These are phyloP conservation scores for Globisporangium polare DNA, from an alignment of 352 stramenopile species.

Conservation along the genomic window DNA sequence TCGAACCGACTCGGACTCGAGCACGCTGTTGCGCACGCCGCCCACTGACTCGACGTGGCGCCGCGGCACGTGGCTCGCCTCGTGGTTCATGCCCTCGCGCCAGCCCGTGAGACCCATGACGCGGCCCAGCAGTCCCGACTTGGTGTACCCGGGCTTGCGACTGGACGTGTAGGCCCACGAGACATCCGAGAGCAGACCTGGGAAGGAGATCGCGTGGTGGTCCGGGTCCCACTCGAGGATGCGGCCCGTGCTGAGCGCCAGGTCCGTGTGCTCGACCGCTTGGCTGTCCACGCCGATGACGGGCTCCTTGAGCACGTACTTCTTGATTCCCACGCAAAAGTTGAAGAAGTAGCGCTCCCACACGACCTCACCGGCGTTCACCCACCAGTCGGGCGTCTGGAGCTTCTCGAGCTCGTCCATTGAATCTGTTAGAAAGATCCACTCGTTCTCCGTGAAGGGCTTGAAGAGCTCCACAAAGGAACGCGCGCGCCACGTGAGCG, in stretches of 20 bases:
- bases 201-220: conserved; percentile 87
- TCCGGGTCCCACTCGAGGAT: conserved; percentile 87
- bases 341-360: conserved; percentile 87
- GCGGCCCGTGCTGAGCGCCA: conserved; percentile 72
- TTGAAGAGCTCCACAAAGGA: conserved; percentile 82
- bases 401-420: conserved; percentile 29
- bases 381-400: conserved; percentile 44
- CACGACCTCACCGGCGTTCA: conserved; percentile 60
- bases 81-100: conserved; percentile 82
- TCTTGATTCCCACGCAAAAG: conserved; percentile 78
- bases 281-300: conserved; percentile 82
- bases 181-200: conserved; percentile 77
- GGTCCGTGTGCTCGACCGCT: conserved; percentile 74
- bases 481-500: conserved; percentile 70
- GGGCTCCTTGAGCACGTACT: conserved; percentile 79
- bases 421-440: conserved; percentile 65
- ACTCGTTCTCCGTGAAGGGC: conserved; percentile 86
- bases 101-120: conserved; percentile 87
- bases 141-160: conserved; percentile 84
- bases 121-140: conserved; percentile 71
- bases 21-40: conserved; percentile 63
- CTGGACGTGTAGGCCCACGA: conserved; percentile 89
- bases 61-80: conserved; percentile 80
- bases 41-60: conserved; percentile 58
- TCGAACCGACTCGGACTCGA: conserved; percentile 59